Evolutionary conservation across 495 filamentous ascomycete genomes (phyloP).

Genomic region (Aspergillus wentii): DNA sequence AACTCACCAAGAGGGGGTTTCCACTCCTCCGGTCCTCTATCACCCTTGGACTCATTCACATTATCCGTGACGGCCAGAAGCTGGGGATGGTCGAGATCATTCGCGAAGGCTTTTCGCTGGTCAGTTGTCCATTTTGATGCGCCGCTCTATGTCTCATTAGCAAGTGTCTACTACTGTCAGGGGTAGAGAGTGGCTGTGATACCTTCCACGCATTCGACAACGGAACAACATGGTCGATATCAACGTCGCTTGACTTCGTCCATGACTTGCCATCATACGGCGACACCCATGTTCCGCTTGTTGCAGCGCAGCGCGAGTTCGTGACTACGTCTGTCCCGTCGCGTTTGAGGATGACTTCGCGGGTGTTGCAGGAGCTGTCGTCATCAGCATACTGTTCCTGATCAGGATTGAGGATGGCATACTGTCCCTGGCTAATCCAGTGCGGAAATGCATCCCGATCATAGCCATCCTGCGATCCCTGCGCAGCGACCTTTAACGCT

Average conservation of each 20-base stretch:
- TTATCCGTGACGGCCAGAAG: slow-evolving; percentile 70
- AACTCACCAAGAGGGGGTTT: slow-evolving; percentile 58
- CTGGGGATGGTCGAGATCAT: slow-evolving; percentile 66
- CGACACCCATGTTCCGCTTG: slow-evolving; percentile 56
- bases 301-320: slow-evolving; percentile 48
- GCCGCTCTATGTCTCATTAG: slow-evolving; percentile 26
- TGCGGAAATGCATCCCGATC: slow-evolving; percentile 59
- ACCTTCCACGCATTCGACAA: slow-evolving; percentile 72
- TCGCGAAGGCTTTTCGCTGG: slow-evolving; percentile 61
- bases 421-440: slow-evolving; percentile 54
- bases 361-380: slow-evolving; percentile 55
- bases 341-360: slow-evolving; percentile 64
- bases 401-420: background rate
- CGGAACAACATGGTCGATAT: slow-evolving; percentile 76
- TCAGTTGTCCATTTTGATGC: slow-evolving; percentile 52
- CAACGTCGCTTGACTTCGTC: slow-evolving; percentile 59
- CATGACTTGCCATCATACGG: slow-evolving; percentile 68
- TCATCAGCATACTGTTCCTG: background rate
- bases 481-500: slow-evolving; percentile 47
- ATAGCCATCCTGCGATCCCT: slow-evolving; percentile 51
- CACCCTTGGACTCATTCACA: slow-evolving; percentile 66
- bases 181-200: slow-evolving; percentile 2
- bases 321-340: slow-evolving; percentile 55
- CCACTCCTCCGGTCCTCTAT: slow-evolving; percentile 66
- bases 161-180: no score